phyloP scores from a whole-genome alignment of 768 basidiomycete genomes.

The Hemileccinum impolitum region DNA sequence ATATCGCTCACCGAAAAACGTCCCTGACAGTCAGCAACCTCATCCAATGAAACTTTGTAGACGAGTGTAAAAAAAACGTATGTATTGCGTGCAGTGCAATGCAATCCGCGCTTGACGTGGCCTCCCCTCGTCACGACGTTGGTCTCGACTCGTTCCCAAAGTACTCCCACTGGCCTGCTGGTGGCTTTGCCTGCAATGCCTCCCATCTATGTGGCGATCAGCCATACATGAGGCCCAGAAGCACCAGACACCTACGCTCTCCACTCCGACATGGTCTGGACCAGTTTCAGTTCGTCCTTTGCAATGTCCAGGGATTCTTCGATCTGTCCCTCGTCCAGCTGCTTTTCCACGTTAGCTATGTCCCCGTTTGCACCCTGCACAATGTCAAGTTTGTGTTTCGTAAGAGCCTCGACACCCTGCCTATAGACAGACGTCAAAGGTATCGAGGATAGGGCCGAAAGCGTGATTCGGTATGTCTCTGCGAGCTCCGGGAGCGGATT shows the following conservation, averaged over 20 bases:
- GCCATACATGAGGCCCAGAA: neutral
- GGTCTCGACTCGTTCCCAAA: slow-evolving; percentile 52
- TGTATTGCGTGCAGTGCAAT: slow-evolving; percentile 2
- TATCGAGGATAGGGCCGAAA: slow-evolving; percentile 61
- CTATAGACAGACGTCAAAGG: slow-evolving; percentile 87
- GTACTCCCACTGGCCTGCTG: slow-evolving; percentile 86
- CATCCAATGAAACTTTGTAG: slow-evolving; percentile 7
- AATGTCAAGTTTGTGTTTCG: slow-evolving; percentile 72
- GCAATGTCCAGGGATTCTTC: slow-evolving; percentile 85
- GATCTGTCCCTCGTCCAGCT: slow-evolving; percentile 80
- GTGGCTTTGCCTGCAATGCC: slow-evolving; percentile 75
- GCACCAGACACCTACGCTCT: slow-evolving; percentile 69
- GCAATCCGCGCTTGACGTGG: too few relatives aligned
- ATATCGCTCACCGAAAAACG: neutral
- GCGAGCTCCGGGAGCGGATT: slow-evolving; percentile 79
- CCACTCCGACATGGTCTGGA: slow-evolving; percentile 87
- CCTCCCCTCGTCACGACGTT: slow-evolving; percentile 37
- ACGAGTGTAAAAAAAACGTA: neutral
- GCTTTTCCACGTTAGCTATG: slow-evolving; percentile 63
- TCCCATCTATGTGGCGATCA: slow-evolving; percentile 66
- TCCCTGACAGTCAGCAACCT: too few relatives aligned
- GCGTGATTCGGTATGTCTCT: slow-evolving; percentile 74
- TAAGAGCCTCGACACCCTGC: slow-evolving; percentile 83
- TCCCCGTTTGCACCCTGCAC: slow-evolving; percentile 69
- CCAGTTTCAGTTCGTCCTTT: slow-evolving; percentile 74